Conservation (phyloP, 345 rosid species). For the Passiflora organensis region DNA sequence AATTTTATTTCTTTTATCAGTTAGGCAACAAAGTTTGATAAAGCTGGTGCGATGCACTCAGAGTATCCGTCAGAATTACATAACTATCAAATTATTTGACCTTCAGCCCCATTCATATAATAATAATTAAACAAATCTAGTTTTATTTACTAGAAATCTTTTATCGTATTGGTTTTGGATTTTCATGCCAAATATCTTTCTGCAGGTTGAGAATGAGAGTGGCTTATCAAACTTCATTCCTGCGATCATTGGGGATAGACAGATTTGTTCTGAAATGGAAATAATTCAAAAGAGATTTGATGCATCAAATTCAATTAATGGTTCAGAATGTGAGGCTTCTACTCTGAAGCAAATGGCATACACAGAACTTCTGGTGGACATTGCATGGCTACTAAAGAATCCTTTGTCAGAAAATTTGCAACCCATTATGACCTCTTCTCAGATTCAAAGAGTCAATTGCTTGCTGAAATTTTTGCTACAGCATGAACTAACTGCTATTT, state of each 20-base stretch:
- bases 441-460: conserved; percentile 58
- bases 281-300: conserved; percentile 54
- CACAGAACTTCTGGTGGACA: conserved; percentile 66
- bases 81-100: too few relatives aligned
- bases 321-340: conserved; percentile 41
- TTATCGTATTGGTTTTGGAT: too few relatives aligned
- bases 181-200: too few relatives aligned
- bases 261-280: conserved; percentile 73
- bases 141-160: too few relatives aligned
- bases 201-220: conserved; percentile 84
- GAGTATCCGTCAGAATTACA: too few relatives aligned
- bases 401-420: conserved; percentile 51
- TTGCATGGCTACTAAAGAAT: conserved; percentile 78
- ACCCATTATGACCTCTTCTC: conserved; percentile 36
- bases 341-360: conserved; percentile 38
- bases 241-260: conserved; percentile 57
- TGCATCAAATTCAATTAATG: conserved; percentile 32
- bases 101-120: too few relatives aligned
- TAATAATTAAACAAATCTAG: too few relatives aligned
- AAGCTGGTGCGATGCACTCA: too few relatives aligned
- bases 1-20: too few relatives aligned
- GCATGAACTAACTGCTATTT: conserved; percentile 43
- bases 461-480: conserved; percentile 54
- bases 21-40: too few relatives aligned
- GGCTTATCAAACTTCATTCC: conserved; percentile 94